Evolutionary conservation across 306 rosid species (phyloP).

Genomic region (Cercis canadensis): DNA sequence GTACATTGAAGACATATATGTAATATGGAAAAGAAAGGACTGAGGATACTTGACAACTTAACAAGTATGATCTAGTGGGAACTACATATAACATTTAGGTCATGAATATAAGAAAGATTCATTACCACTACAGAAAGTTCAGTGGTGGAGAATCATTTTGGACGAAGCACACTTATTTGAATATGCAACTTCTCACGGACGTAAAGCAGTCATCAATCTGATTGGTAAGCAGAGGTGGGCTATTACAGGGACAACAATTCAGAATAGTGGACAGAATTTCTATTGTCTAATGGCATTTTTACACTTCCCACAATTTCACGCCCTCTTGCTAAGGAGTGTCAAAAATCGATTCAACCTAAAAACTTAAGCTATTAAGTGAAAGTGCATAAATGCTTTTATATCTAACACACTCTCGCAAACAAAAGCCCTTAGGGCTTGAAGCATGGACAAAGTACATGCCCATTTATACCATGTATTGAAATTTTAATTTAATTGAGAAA

Average conservation of each 20-base stretch:
- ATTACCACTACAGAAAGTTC: slow-evolving; percentile 50
- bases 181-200: slow-evolving; percentile 59
- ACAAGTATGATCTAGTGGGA: slow-evolving; percentile 68
- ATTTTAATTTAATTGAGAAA: no score
- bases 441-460: no score
- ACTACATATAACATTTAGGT: slow-evolving; percentile 66
- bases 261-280: slow-evolving; percentile 70
- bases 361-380: no score
- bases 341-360: no score
- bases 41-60: slow-evolving; percentile 49
- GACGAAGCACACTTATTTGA: slow-evolving; percentile 85
- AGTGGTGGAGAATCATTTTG: slow-evolving; percentile 80
- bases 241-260: slow-evolving; percentile 84
- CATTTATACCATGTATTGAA: no score
- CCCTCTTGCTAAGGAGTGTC: no score
- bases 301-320: slow-evolving; percentile 77
- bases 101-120: background rate
- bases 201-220: slow-evolving; percentile 53
- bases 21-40: slow-evolving; percentile 80
- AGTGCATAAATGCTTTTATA: no score
- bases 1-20: slow-evolving; percentile 64
- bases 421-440: no score
- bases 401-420: no score
- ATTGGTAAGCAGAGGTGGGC: slow-evolving; percentile 75
- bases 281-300: slow-evolving; percentile 79